Percentiles rank a stretch among this genome's conserved stretches.
Conservation (phyloP, 208 protist species). For the Crithidia bombi region DNA sequence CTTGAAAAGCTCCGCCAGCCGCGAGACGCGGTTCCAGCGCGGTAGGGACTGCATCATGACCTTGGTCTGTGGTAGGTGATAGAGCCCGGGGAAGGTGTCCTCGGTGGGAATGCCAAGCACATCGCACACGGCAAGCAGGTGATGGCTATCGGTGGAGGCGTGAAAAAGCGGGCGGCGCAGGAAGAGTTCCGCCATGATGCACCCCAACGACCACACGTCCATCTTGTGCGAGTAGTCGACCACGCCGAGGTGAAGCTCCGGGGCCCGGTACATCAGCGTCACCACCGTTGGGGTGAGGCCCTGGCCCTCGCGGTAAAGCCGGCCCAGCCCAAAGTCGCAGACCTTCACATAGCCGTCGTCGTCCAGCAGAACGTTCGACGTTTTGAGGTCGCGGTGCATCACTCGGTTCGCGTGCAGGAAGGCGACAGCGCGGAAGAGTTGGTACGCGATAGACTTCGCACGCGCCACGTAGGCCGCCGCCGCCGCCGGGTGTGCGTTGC, state of each 20-base stretch:
- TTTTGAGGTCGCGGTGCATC: conserved; percentile 90
- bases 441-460: conserved; percentile 79
- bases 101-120: conserved; percentile 95
- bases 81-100: conserved; percentile 77
- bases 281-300: conserved; percentile 86
- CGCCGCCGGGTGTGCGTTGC: conserved; percentile 65
- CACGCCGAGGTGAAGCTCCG: conserved; percentile 92
- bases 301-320: conserved; percentile 85
- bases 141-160: conserved; percentile 81
- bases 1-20: conserved; percentile 55
- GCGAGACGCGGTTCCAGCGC: conserved; percentile 60
- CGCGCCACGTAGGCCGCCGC: conserved; percentile 58
- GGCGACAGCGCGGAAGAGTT: conserved; percentile 68
- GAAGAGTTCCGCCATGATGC: conserved; percentile 98
- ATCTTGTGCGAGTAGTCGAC: conserved; percentile 91
- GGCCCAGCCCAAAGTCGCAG: conserved; percentile 91
- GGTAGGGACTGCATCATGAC: conserved; percentile 61
- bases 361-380: conserved; percentile 87
- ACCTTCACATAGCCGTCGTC: conserved; percentile 73
- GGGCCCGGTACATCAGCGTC: conserved; percentile 96
- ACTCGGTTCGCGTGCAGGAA: conserved; percentile 88
- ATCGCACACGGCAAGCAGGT: conserved; percentile 88
- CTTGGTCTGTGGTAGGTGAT: conserved; percentile 56
- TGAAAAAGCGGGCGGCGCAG: conserved; percentile 97
- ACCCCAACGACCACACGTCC: conserved; percentile 96